Conservation (phyloP, 768 basidiomycete species). For the Lyophyllum shimeji region DNA sequence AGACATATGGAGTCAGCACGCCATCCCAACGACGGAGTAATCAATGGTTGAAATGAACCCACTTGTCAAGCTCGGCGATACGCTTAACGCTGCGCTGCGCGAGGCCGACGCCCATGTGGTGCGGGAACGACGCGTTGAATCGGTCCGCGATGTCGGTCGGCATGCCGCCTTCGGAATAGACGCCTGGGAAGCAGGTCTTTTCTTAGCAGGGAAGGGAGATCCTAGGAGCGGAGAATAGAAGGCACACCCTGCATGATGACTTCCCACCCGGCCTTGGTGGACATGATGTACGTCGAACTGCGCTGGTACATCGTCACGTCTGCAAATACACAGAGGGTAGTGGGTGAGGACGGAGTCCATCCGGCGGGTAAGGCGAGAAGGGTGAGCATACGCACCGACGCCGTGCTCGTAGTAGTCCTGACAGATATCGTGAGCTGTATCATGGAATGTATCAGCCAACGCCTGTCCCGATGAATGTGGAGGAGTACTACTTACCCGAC, state of each 20-base stretch:
- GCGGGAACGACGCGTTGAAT: constrained; percentile 47
- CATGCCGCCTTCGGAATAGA: constrained; percentile 48
- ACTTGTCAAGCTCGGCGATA: constrained; percentile 60
- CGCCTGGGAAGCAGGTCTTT: constrained; percentile 18
- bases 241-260: constrained; percentile 23
- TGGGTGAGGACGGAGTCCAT: neutral
- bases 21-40: neutral
- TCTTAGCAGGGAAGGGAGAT: neutral
- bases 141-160: constrained; percentile 51
- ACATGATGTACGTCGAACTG: constrained; percentile 33
- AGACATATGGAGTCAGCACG: neutral
- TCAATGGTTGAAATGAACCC: constrained; percentile 8
- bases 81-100: constrained; percentile 30
- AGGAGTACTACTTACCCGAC: constrained; percentile 32
- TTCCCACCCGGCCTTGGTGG: constrained; percentile 17
- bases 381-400: constrained; percentile 24
- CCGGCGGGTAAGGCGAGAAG: neutral
- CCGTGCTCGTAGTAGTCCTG: constrained; percentile 46
- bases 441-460: constrained; percentile 6
- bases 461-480: too few relatives aligned
- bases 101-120: constrained; percentile 28
- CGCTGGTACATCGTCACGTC: constrained; percentile 64
- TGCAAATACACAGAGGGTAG: constrained; percentile 13
- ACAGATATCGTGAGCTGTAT: constrained; percentile 43
- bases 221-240: neutral